Evolutionary conservation across 306 rosid genomes (phyloP).

Genomic region (Cucumis hystrix): DNA sequence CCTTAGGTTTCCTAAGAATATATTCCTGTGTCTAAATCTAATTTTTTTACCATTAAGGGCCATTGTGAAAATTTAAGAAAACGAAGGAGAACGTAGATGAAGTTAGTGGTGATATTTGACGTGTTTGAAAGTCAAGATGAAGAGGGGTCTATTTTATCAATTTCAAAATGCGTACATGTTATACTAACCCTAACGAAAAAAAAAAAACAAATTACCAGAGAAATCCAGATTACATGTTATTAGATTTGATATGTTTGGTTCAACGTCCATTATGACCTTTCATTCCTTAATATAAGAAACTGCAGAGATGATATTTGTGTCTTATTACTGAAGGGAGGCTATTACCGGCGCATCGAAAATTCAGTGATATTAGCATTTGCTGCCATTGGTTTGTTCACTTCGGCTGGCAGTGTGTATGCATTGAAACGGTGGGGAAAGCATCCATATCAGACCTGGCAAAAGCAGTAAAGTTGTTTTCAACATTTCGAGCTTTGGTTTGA

Average conservation of each 20-base stretch:
- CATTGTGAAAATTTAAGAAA: not conserved
- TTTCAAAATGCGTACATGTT: not conserved
- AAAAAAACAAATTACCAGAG: not conserved
- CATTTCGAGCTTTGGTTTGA: not conserved
- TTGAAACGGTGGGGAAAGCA: slow-evolving; percentile 84
- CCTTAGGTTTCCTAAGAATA: not conserved
- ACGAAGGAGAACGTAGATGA: not conserved
- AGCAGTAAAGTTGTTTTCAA: slow-evolving; percentile 18
- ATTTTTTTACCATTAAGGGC: not conserved
- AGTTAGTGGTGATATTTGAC: not conserved
- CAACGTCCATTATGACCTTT: not conserved
- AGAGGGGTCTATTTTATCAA: not conserved
- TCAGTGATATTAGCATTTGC: slow-evolving; percentile 48
- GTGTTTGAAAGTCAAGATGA: not conserved
- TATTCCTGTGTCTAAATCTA: not conserved
- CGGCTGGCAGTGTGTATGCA: slow-evolving; percentile 67
- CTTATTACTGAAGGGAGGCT: slow-evolving; percentile 43
- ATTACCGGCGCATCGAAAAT: slow-evolving; percentile 47
- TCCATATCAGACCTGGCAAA: slow-evolving; percentile 70
- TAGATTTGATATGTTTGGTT: not conserved
- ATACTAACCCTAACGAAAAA: not conserved
- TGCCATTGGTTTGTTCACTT: slow-evolving; percentile 51
- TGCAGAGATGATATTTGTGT: not conserved
- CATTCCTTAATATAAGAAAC: not conserved
- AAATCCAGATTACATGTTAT: not conserved